phyloP scores from a whole-genome alignment of 176 grass and related monocot genomes.

The Lolium rigidum region DNA sequence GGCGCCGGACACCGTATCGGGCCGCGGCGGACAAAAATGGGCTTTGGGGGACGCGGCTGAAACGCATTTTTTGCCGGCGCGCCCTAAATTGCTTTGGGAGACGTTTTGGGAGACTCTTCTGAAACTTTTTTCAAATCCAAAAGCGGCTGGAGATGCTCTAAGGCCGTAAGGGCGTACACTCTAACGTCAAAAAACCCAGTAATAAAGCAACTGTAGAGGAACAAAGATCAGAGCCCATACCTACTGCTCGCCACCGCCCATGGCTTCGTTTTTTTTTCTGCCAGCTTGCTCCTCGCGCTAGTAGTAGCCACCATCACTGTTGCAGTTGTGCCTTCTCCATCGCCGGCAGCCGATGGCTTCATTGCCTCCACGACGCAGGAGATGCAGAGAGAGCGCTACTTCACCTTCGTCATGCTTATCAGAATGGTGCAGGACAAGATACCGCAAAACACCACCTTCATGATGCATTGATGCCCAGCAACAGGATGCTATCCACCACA shows the following conservation, averaged over 20 bases:
- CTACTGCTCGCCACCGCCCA: constrained; percentile 20
- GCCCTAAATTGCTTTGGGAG: no score
- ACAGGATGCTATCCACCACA: constrained; percentile 53
- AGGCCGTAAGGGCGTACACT: no score
- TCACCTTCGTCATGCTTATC: constrained; percentile 66
- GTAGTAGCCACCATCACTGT: not conserved
- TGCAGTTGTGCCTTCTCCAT: not conserved
- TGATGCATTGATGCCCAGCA: constrained; percentile 46
- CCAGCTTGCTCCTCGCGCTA: constrained; percentile 17
- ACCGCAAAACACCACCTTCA: constrained; percentile 59
- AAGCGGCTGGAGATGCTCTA: no score
- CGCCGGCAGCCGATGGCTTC: not conserved
- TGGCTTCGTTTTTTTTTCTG: constrained; percentile 6
- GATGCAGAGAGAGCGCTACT: constrained; percentile 62
- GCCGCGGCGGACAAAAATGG: no score
- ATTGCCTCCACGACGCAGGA: constrained; percentile 41
- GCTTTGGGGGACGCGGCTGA: no score
- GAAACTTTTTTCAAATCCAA: no score
- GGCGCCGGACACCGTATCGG: no score
- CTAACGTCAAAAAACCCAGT: not conserved
- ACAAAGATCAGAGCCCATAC: constrained; percentile 33
- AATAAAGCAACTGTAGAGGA: constrained; percentile 25
- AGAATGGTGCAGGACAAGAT: constrained; percentile 67
- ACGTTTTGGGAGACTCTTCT: no score
- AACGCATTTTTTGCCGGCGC: no score